Evolutionary conservation across 2,329 filamentous ascomycete species (phyloP).

Genomic region (Nemania sp.): DNA sequence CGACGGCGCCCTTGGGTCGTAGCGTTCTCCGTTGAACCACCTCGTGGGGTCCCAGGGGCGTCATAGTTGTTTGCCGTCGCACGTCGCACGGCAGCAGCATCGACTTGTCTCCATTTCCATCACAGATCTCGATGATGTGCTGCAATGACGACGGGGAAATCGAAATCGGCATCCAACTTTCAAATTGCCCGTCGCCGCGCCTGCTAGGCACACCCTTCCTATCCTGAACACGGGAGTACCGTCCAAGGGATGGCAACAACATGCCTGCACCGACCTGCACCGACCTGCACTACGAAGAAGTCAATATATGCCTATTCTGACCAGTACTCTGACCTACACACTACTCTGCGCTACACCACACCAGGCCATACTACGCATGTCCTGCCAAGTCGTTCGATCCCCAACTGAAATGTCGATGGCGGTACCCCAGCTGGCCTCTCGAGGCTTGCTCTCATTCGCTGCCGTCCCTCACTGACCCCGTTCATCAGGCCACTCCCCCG

Average conservation of each 20-base stretch:
- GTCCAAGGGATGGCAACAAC: too few relatives aligned
- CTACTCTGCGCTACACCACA: background rate
- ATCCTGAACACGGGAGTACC: too few relatives aligned
- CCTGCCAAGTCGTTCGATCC: constrained; percentile 37
- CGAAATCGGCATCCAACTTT: constrained; percentile 13
- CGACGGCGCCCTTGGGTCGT: too few relatives aligned
- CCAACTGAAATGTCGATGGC: constrained; percentile 38
- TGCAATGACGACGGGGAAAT: constrained; percentile 28
- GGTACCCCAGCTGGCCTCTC: constrained; percentile 26
- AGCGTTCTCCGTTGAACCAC: too few relatives aligned
- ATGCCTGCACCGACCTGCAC: too few relatives aligned
- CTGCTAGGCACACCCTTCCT: background rate
- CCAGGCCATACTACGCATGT: constrained; percentile 4
- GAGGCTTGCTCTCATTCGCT: constrained; percentile 21
- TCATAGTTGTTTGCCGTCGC: background rate
- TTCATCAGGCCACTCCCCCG: constrained; percentile 21
- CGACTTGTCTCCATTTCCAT: constrained; percentile 25
- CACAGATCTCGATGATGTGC: constrained; percentile 24
- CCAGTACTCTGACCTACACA: constrained; percentile 10
- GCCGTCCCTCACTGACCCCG: constrained; percentile 20
- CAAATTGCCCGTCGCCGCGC: constrained; percentile 12
- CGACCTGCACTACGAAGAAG: too few relatives aligned
- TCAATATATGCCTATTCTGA: too few relatives aligned
- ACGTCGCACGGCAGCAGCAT: constrained; percentile 1
- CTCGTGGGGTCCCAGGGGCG: background rate